Base-by-base conservation (phyloP, 2,329 filamentous ascomycete genomes). In the Plenodomus biglobosus region DNA sequence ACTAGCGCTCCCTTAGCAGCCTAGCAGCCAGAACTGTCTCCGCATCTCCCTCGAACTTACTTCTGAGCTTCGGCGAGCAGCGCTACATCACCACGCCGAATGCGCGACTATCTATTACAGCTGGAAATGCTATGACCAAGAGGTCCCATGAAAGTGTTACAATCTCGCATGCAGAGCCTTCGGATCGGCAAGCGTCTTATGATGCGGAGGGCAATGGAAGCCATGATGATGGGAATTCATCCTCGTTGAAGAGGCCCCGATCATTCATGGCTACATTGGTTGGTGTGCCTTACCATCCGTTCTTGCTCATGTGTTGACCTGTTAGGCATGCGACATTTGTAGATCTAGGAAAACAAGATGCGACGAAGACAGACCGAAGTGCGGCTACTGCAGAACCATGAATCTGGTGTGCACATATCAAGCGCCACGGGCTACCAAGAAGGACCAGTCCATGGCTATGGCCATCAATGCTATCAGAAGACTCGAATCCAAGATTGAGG, bases 401-500 rank as follows among this genome's bases (percentile, higher is more conserved):
- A 76, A 75, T 7, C 51, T 78, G 24, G 75, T 79, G 16, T 82
- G 79, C 62, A 72, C 73, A 37, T 82, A 80, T 58, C 77, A 78
- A 51, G 76, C 80, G 58, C 76, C 78, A 48, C 79, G 79, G 56
- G 72, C 76, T 11, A 80, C 78, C 32, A 80, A 80, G 54, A 80
- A 78, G 43, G 79, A 81, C 48, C 77, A 80, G 44, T 80, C 79
- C 3, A 74, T 81, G 60, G 73, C 75, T 20, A 75, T 80, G 61
- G 79, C 80, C 22, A 80, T 81, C 64, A 80, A 79, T 56, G 78
- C 78, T 10, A 73, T 81, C 19, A 74, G 78, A 62, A 72, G 79
- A 11, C 70, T 81, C 16, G 79, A 81, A 59, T 71, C 73, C 3
- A 81, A 81, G 57, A 69, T 81, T 34, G 78, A 81, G 55, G 72